Evolutionary conservation across 2,329 filamentous ascomycete genomes (phyloP), one percentile per base, ranked within the genome.

Genomic region (Penicillium paneum): DNA sequence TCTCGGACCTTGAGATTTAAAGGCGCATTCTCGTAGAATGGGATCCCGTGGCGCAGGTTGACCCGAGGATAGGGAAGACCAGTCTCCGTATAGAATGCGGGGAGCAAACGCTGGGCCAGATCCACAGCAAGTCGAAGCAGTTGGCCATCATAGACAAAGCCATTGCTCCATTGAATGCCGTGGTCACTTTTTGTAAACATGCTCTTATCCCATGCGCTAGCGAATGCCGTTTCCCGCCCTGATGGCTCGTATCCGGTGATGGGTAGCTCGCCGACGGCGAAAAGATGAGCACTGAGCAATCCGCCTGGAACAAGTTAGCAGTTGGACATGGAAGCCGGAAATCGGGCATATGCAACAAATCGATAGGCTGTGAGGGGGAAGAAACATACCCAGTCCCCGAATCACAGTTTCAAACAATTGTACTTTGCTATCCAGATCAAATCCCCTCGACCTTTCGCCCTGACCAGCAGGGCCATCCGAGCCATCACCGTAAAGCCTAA

Each of bases 361-460:
- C 17, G 12, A 21, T 6, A 31, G 51, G 48, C 39, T 15, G 41
- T 3, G 40, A 17, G 12, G 5, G 15, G 2, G 24, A 52, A 24
- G 8, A 12, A 28, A 21, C 70, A 53, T 67, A 75, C 73, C 74
- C 51, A 76, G 83, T 15, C 93, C 94, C 55, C 94, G 83, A 64
- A 99, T 99, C 34, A 96, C 93, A 0, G 93, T 97, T 77, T 99
- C 94, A 68, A 99, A 99, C 36, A 99, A 91, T 75, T 99, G 93
- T 2, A 99, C 94, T 74, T 97, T 99, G 77, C 92, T 96, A 74
- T 99, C 93, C 38, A 96, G 79, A 72, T 99, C 91, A 67, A 99
- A 99, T 0, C 91, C 94, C 51, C 85, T 83, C 3, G 86, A 86
- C 60, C 91, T 81, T 54, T 82, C 78, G 3, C 93, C 93, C 67